Evolutionary conservation across 2,329 filamentous ascomycete species (phyloP).

Genomic region (Colletotrichum tropicale): DNA sequence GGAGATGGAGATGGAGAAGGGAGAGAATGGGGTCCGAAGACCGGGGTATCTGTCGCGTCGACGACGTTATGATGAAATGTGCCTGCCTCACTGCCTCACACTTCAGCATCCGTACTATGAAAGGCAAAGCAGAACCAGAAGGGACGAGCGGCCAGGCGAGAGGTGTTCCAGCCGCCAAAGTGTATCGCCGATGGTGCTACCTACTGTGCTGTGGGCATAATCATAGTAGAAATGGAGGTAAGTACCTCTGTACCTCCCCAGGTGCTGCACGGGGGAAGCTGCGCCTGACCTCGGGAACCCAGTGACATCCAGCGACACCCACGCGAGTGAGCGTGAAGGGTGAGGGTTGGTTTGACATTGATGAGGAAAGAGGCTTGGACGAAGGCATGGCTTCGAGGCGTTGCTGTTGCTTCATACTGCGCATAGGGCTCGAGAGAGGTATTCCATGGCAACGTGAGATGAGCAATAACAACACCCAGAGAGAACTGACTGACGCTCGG

Average conservation of each 20-base stretch:
- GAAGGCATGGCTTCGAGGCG: not conserved
- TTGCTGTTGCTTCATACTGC: not conserved
- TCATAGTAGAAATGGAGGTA: not conserved
- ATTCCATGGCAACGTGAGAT: not conserved
- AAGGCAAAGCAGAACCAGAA: not conserved
- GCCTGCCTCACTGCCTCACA: not conserved
- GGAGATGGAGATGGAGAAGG: not conserved
- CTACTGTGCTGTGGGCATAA: not conserved
- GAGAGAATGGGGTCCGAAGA: not conserved
- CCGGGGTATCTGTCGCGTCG: not conserved
- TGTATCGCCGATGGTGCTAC: not conserved
- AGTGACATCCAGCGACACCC: not conserved
- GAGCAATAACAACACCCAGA: not conserved
- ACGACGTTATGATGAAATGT: slow-evolving; percentile 1
- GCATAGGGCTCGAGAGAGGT: not conserved
- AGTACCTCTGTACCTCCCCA: not conserved
- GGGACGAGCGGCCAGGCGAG: slow-evolving; percentile 10
- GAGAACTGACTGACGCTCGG: not conserved
- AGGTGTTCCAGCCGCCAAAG: slow-evolving; percentile 8
- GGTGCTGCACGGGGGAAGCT: not conserved
- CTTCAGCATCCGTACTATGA: not conserved
- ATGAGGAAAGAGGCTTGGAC: not conserved
- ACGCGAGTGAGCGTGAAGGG: not conserved
- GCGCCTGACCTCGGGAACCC: not conserved
- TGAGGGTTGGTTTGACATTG: not conserved